phyloP scores from a whole-genome alignment of 176 grass and related monocot genomes.

The Leersia perrieri region DNA sequence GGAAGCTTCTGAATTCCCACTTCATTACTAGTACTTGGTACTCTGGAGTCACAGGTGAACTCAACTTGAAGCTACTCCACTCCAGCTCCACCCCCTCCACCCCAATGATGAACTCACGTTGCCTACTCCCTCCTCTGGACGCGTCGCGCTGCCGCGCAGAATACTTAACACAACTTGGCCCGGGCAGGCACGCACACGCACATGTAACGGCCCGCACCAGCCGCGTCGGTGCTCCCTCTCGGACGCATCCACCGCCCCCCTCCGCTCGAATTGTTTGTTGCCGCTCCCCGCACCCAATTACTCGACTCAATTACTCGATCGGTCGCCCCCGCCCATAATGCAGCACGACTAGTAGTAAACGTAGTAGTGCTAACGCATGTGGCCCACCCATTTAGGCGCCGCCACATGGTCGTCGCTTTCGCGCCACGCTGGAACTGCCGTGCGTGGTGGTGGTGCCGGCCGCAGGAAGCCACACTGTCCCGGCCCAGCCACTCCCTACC shows the following conservation, averaged over 20 bases:
- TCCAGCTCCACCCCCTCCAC: not conserved
- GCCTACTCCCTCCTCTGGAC: constrained; percentile 5
- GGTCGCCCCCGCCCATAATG: not conserved
- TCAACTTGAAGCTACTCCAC: constrained; percentile 31
- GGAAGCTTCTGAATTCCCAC: constrained; percentile 35
- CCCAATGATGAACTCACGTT: not conserved
- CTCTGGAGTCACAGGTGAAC: not conserved
- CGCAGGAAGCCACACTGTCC: not conserved
- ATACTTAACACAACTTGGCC: not conserved
- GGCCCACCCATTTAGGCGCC: constrained; percentile 45
- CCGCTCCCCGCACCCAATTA: constrained; percentile 22
- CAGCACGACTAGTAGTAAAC: not conserved
- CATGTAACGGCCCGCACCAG: constrained; percentile 18
- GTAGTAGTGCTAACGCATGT: not conserved
- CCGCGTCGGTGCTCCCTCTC: constrained; percentile 40
- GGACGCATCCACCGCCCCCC: not conserved
- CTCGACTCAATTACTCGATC: no score
- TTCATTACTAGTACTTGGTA: constrained; percentile 7
- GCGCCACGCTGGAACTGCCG: not conserved
- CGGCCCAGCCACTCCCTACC: not conserved
- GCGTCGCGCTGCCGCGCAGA: not conserved
- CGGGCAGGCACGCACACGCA: not conserved
- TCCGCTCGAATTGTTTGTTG: not conserved
- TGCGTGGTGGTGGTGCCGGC: not conserved
- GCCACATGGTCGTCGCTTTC: constrained; percentile 44